Conservation (phyloP, 2,329 filamentous ascomycete species). For the Ascosphaera acerosa region DNA sequence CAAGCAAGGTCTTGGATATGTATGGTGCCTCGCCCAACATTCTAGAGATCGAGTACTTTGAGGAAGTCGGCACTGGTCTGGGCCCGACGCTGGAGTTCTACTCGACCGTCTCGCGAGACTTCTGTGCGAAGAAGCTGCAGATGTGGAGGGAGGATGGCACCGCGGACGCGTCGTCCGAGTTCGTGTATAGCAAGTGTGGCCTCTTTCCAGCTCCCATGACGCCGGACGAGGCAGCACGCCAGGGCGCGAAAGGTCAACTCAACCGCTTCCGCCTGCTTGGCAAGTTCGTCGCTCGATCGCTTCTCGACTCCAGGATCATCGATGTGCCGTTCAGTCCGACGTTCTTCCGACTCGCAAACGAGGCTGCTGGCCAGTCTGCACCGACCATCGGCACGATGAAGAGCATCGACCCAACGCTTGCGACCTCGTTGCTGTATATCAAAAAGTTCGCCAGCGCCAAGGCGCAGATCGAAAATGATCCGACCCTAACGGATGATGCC, state of each 20-base stretch:
- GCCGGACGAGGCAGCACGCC: constrained; percentile 43
- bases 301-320: constrained; percentile 95
- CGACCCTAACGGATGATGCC: constrained; percentile 35
- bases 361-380: too few species aligned
- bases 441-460: constrained; percentile 71
- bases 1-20: constrained; percentile 94
- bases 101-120: constrained; percentile 88
- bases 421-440: constrained; percentile 60
- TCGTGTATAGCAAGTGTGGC: constrained; percentile 59
- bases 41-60: constrained; percentile 93
- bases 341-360: constrained; percentile 85
- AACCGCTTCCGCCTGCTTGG: constrained; percentile 81
- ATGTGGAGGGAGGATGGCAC: constrained; percentile 89
- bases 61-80: constrained; percentile 88
- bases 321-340: constrained; percentile 93
- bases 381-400: constrained; percentile 78
- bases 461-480: constrained; percentile 53
- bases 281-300: constrained; percentile 91
- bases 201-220: constrained; percentile 84
- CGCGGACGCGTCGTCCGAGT: constrained; percentile 44
- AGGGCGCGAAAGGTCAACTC: constrained; percentile 67
- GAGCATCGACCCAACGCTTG: constrained; percentile 64
- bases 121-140: constrained; percentile 89
- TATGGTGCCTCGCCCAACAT: constrained; percentile 94
- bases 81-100: constrained; percentile 96